Conservation (phyloP, 805 yeast species). For the Spathaspora arborariae region DNA sequence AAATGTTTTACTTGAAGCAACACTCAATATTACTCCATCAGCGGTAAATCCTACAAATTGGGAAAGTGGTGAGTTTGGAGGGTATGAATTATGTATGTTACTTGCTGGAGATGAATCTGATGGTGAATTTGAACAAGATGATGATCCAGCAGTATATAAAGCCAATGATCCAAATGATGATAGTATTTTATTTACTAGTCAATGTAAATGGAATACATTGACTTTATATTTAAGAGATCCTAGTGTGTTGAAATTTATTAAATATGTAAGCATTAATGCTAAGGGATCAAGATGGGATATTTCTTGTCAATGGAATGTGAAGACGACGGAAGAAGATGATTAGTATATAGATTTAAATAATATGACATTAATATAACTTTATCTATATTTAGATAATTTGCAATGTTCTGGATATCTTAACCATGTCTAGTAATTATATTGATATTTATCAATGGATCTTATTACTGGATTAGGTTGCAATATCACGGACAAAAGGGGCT, state of each 20-base stretch:
- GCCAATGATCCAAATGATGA: conserved; percentile 56
- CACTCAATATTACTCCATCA: conserved; percentile 74
- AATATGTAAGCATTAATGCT: conserved; percentile 85
- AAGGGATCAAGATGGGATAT: conserved; percentile 94
- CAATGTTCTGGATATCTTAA: no score
- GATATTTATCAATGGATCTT: not conserved
- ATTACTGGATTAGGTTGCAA: not conserved
- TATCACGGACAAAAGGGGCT: not conserved
- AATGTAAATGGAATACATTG: conserved; percentile 81
- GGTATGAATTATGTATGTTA: conserved; percentile 90
- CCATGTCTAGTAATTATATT: not conserved
- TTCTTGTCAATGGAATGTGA: conserved; percentile 73
- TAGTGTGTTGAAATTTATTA: conserved; percentile 84
- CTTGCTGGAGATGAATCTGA: conserved; percentile 44
- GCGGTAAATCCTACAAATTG: conserved; percentile 57
- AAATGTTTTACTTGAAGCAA: conserved; percentile 65
- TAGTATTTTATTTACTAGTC: conserved; percentile 72
- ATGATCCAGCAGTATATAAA: conserved; percentile 83
- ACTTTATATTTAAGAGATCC: conserved; percentile 78
- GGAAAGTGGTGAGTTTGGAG: conserved; percentile 90
- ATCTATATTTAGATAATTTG: not conserved
- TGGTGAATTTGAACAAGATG: conserved; percentile 46
- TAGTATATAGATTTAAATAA: conserved; percentile 12
- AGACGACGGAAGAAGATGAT: conserved; percentile 39
- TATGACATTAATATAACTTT: no score